Evolutionary conservation across 805 yeast genomes (phyloP).

Genomic region (Kodamaea hsintzibuensis): DNA sequence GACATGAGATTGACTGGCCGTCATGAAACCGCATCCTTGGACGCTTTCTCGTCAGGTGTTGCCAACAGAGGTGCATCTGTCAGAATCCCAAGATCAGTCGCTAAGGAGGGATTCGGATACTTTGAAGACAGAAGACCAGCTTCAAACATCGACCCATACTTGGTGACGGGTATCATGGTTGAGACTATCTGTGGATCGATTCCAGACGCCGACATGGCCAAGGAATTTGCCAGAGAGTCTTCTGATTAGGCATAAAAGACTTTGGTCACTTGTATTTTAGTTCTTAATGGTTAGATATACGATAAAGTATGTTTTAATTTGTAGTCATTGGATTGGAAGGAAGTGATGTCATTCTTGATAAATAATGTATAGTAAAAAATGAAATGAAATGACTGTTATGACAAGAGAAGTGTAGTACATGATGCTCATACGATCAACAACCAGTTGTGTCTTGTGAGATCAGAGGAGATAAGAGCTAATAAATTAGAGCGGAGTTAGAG

Average conservation of each 20-base stretch:
- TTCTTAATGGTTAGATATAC: slow-evolving; percentile 3
- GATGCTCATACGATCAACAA: too few relatives aligned
- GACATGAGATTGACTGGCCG: slow-evolving; percentile 95
- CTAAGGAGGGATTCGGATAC: slow-evolving; percentile 97
- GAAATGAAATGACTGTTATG: too few relatives aligned
- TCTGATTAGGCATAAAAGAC: slow-evolving; percentile 6
- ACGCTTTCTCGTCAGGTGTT: slow-evolving; percentile 91
- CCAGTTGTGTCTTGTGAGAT: too few relatives aligned
- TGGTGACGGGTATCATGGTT: slow-evolving; percentile 96
- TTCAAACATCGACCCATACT: slow-evolving; percentile 97
- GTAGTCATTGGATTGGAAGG: background rate
- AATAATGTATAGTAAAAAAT: background rate
- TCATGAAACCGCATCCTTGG: slow-evolving; percentile 96
- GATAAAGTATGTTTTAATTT: background rate
- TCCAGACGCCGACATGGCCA: slow-evolving; percentile 92
- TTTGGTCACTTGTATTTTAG: slow-evolving; percentile 1
- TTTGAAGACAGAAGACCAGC: slow-evolving; percentile 99
- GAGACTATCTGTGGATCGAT: slow-evolving; percentile 96
- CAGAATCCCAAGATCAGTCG: slow-evolving; percentile 98
- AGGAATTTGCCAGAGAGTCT: slow-evolving; percentile 77
- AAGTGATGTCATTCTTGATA: background rate
- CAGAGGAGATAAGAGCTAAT: background rate
- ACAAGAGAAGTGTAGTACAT: too few relatives aligned
- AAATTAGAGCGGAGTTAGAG: background rate
- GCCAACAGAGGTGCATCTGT: slow-evolving; percentile 99